phyloP scores from a whole-genome alignment of 768 basidiomycete genomes.

The Leucogyrophana mollusca region DNA sequence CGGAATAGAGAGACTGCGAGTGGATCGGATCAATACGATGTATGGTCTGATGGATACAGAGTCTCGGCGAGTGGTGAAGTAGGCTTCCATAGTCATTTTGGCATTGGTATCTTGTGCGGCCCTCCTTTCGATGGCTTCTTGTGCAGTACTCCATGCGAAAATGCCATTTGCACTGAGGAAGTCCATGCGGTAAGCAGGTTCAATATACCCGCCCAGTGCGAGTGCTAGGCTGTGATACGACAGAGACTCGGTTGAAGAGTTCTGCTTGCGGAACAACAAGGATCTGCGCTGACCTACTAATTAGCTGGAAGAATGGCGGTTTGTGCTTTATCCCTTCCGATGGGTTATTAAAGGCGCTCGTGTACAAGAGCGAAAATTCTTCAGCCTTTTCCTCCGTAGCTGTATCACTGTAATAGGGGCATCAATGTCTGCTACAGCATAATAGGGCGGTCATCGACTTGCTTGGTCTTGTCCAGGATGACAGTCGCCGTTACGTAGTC shows the following conservation, averaged over 20 bases:
- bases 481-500: conserved; percentile 19
- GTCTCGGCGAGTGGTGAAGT: conserved; percentile 8
- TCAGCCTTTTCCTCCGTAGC: conserved; percentile 1
- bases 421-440: neutral
- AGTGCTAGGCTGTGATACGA: conserved; percentile 3
- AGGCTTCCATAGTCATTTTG: conserved; percentile 12
- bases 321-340: conserved; percentile 5
- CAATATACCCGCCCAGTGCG: conserved; percentile 11
- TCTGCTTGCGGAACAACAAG: neutral
- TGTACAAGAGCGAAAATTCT: neutral
- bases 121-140: conserved; percentile 20
- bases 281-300: conserved; percentile 11
- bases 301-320: conserved; percentile 9
- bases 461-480: conserved; percentile 21
- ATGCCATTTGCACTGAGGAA: conserved; percentile 12
- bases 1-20: conserved; percentile 12
- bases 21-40: conserved; percentile 15
- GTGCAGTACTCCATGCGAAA: conserved; percentile 12
- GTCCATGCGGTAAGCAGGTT: conserved; percentile 1
- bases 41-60: conserved; percentile 15
- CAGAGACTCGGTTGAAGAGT: neutral
- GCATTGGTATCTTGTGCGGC: conserved; percentile 3
- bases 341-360: conserved; percentile 1
- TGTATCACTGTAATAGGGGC: neutral
- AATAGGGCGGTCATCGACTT: neutral